phyloP scores from a whole-genome alignment of 1,284 basidiomycete genomes.

The Mycena sp. region DNA sequence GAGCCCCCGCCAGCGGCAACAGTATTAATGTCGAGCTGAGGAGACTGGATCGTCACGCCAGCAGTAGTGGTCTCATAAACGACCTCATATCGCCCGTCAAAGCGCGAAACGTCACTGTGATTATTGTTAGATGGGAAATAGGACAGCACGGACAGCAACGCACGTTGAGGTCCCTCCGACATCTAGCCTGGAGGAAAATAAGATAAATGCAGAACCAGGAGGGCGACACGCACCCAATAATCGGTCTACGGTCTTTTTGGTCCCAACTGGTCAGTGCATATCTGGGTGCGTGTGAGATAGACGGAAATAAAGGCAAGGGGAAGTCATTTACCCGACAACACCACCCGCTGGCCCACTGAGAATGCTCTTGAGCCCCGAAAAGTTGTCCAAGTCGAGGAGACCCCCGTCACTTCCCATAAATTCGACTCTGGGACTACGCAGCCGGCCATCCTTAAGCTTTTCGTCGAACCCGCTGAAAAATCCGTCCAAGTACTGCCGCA shows the following conservation, averaged over 20 bases:
- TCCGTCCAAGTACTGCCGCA: slow-evolving; percentile 89
- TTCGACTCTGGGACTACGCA: slow-evolving; percentile 71
- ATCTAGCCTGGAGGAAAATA: slow-evolving; percentile 62
- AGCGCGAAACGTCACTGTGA: slow-evolving; percentile 82
- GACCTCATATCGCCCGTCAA: slow-evolving; percentile 86
- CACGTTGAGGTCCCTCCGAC: slow-evolving; percentile 88
- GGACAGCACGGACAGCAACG: not conserved
- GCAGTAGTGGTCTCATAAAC: slow-evolving; percentile 94
- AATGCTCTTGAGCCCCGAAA: slow-evolving; percentile 90
- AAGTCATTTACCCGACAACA: slow-evolving; percentile 75
- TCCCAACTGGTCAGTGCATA: slow-evolving; percentile 88
- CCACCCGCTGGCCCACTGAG: slow-evolving; percentile 91
- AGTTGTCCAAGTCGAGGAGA: slow-evolving; percentile 86
- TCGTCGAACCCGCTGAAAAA: slow-evolving; percentile 92
- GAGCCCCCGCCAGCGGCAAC: slow-evolving; percentile 91
- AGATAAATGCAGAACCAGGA: not conserved
- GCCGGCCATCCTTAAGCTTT: slow-evolving; percentile 62
- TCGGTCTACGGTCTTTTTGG: slow-evolving; percentile 67
- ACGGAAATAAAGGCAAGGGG: not conserved
- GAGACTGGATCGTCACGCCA: slow-evolving; percentile 89
- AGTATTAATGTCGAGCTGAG: slow-evolving; percentile 91
- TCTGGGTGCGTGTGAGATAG: slow-evolving; percentile 7
- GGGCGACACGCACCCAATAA: slow-evolving; percentile 73
- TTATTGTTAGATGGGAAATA: not conserved
- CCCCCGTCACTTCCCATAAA: slow-evolving; percentile 94